phyloP scores from a whole-genome alignment of 352 stramenopile species.

The Peronospora belbahrii region DNA sequence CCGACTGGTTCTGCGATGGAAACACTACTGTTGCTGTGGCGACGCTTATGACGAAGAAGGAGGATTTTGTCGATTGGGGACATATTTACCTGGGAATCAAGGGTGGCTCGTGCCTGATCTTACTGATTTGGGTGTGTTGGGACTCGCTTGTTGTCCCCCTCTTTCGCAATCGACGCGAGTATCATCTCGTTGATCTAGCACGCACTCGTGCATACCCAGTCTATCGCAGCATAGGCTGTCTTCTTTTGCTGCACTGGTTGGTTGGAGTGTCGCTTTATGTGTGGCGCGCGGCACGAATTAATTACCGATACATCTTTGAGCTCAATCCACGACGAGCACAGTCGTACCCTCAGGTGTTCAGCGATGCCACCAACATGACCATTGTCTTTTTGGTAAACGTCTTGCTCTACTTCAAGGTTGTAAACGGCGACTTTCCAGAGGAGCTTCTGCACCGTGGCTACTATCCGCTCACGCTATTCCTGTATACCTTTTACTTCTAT shows the following conservation, averaged over 20 bases:
- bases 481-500: conserved; percentile 92
- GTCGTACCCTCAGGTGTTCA: conserved; percentile 88
- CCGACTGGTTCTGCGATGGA: conserved; percentile 67
- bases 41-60: conserved; percentile 74
- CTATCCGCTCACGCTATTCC: conserved; percentile 88
- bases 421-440: conserved; percentile 82
- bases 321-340: conserved; percentile 83
- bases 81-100: conserved; percentile 86
- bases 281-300: conserved; percentile 85
- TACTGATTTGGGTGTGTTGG: conserved; percentile 93
- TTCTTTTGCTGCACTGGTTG: conserved; percentile 94
- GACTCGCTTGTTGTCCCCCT: conserved; percentile 86
- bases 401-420: conserved; percentile 96
- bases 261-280: conserved; percentile 88
- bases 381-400: conserved; percentile 92
- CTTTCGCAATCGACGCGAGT: conserved; percentile 55
- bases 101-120: conserved; percentile 63
- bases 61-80: conserved; percentile 67
- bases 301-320: conserved; percentile 96
- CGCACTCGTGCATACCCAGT: conserved; percentile 87
- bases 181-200: conserved; percentile 69
- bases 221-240: conserved; percentile 91
- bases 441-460: conserved; percentile 78
- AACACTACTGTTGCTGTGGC: conserved; percentile 61
- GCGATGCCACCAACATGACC: conserved; percentile 93